These are phyloP conservation scores for Phoenix roebelenii DNA, from an alignment of 176 grass and related monocot genomes.

Conservation along the genomic window DNA sequence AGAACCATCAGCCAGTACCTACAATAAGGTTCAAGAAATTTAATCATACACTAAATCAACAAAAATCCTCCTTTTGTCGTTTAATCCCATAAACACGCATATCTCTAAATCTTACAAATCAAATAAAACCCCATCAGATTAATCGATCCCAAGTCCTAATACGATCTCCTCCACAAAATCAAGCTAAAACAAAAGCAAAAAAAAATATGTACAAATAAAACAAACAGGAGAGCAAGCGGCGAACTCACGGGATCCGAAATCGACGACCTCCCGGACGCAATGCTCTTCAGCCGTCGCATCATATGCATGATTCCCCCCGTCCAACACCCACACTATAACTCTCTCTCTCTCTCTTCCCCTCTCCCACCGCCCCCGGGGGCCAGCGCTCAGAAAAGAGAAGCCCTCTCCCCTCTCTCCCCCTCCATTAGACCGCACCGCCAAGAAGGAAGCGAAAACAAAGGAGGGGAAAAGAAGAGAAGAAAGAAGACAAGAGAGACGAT, in stretches of 20 bases:
- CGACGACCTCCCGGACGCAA: constrained; percentile 4
- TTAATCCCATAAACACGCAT: no score
- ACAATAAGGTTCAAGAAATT: no score
- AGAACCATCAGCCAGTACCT: no score
- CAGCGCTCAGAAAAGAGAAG: neutral
- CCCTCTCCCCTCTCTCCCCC: no score
- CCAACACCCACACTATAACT: neutral
- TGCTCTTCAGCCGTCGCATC: constrained; percentile 19
- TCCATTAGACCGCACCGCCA: no score
- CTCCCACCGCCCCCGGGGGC: neutral
- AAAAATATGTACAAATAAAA: neutral
- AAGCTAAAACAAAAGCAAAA: no score
- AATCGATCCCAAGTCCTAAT: no score
- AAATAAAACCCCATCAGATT: no score
- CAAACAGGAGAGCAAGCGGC: neutral
- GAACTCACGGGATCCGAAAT: constrained; percentile 13
- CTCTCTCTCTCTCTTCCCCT: neutral
- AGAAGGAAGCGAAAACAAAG: neutral
- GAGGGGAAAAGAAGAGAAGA: neutral
- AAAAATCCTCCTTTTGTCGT: no score
- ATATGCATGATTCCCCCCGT: constrained; percentile 4
- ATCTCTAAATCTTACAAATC: no score
- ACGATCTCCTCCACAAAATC: no score
- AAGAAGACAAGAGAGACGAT: neutral
- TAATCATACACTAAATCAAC: no score